Conservation (phyloP, 352 stramenopile genomes). For the Globisporangium ultimum region DNA sequence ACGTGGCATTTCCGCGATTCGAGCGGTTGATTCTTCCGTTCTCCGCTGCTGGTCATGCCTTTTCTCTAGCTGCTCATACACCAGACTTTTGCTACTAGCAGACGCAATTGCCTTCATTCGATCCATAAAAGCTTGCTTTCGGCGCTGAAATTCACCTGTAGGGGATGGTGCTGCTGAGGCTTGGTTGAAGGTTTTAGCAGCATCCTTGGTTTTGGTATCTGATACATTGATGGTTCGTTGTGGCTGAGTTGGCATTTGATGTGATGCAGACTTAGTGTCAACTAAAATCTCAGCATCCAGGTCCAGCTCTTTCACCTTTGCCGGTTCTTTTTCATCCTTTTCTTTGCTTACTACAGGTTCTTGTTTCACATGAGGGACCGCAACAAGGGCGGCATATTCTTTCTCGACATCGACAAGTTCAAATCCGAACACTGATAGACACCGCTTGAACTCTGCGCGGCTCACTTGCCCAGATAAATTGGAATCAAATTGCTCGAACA, state of each 20-base stretch:
- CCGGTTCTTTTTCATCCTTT: neutral
- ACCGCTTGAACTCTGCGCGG: slow-evolving; percentile 64
- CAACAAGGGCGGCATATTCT: slow-evolving; percentile 15
- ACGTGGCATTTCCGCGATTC: slow-evolving; percentile 6
- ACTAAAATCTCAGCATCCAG: slow-evolving; percentile 26
- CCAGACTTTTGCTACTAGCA: slow-evolving; percentile 58
- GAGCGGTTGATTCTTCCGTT: slow-evolving; percentile 4
- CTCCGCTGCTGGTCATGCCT: slow-evolving; percentile 27
- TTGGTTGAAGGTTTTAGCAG: neutral
- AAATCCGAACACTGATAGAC: slow-evolving; percentile 57
- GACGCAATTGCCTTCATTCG: slow-evolving; percentile 73
- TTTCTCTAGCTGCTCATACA: slow-evolving; percentile 71
- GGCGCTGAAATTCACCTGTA: slow-evolving; percentile 56
- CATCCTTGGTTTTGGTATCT: neutral
- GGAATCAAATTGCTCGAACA: slow-evolving; percentile 64
- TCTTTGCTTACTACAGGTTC: neutral
- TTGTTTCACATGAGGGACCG: neutral
- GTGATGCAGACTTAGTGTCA: slow-evolving; percentile 1
- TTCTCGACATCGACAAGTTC: slow-evolving; percentile 59
- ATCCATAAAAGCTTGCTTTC: slow-evolving; percentile 69
- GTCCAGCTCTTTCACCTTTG: slow-evolving; percentile 13
- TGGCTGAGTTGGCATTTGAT: neutral
- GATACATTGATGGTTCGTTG: neutral
- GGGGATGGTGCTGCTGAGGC: slow-evolving; percentile 14
- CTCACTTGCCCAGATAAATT: slow-evolving; percentile 37